Evolutionary conservation across 1,139 yeast species (phyloP), one percentile per base, ranked within the genome.

Genomic region (Candida sp.): DNA sequence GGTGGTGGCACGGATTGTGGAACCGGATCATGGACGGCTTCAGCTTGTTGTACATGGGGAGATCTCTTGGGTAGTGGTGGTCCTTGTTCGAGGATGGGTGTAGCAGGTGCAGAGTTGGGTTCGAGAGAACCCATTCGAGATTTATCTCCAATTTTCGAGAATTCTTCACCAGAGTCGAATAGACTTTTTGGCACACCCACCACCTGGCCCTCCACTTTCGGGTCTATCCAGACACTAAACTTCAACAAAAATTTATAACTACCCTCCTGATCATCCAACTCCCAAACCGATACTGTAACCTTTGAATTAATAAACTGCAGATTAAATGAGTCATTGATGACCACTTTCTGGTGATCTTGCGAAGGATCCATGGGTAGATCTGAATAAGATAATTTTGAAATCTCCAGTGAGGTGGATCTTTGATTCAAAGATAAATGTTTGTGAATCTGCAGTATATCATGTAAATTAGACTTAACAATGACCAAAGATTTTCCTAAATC

Each of bases 261-360:
- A 21, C 53, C 47, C 2, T 45, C 44, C 1, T 21, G 23, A 5
- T 53, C 46, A 38, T 63, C 62, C 9, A 49, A 51, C 41, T 60
- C 66, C 65, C 71, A 69, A 9, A 67, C 37, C n/a, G 62, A 60
- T 1, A 68, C 51, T 34, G 60, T 60, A 39, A 70, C 40, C n/a
- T 51, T 49, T 15, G 50, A 54, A 33, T 54, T 54, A 35, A 59
- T 57, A 2, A 43, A 42, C 3, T 42, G 44, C 11, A 46, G 41
- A 32, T 57, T 54, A 41, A 54, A 68, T 15, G 53, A 46, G 49
- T 70, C 76, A 43, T 68, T 70, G 5, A 70, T 58, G 3, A 62
- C 57, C 5, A 69, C 48, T 39, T 55, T 55, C 43, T 68, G 73
- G 8, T 43, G 38, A n/a, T 43, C 43, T n/a, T 47, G 47, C 5